A percentile compares a stretch with the other conserved stretches of the same genome.
phyloP scores from a whole-genome alignment of 2,329 filamentous ascomycete genomes.

The Sporothrix brunneoviolacea region DNA sequence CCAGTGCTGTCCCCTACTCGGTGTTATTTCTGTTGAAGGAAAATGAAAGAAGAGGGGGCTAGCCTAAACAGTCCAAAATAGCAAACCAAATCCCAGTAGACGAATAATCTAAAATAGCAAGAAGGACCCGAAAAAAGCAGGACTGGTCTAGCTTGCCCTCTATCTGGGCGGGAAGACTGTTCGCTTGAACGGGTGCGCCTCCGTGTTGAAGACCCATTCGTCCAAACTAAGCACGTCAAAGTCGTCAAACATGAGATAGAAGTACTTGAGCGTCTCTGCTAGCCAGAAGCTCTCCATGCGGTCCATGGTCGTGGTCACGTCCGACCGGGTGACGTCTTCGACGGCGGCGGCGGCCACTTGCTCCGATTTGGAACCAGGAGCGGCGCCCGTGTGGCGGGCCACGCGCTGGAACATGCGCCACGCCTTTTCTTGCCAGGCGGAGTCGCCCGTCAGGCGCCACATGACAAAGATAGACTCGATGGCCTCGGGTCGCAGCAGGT shows the following conservation, averaged over 20 bases:
- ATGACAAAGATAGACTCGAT: conserved; percentile 77
- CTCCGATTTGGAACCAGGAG: conserved; percentile 18
- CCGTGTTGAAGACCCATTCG: conserved; percentile 54
- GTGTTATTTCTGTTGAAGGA: background rate
- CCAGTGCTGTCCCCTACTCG: background rate
- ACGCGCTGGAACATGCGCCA: conserved; percentile 69
- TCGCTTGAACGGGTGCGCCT: conserved; percentile 45
- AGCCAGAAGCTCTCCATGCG: conserved; percentile 74
- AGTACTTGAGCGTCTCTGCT: conserved; percentile 62
- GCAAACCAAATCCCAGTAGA: background rate
- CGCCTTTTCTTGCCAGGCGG: conserved; percentile 58
- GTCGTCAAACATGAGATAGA: conserved; percentile 56
- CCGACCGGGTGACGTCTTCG: conserved; percentile 51
- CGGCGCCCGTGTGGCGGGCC: conserved; percentile 52
- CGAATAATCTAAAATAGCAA: background rate
- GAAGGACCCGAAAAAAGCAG: background rate
- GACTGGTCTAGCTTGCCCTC: too few relatives aligned
- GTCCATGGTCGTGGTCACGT: conserved; percentile 38
- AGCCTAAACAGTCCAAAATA: background rate
- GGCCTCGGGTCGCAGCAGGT: conserved; percentile 67
- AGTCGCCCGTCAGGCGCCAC: conserved; percentile 65
- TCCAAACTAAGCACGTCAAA: conserved; percentile 54
- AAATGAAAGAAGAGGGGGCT: background rate
- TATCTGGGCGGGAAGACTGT: conserved; percentile 15
- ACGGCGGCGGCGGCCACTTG: conserved; percentile 57